A percentile compares a stretch with the other conserved stretches of the same genome.
These are phyloP conservation scores for Kurtzmaniella quercitrusa DNA, from an alignment of 1,139 yeast species.

Conservation along the genomic window DNA sequence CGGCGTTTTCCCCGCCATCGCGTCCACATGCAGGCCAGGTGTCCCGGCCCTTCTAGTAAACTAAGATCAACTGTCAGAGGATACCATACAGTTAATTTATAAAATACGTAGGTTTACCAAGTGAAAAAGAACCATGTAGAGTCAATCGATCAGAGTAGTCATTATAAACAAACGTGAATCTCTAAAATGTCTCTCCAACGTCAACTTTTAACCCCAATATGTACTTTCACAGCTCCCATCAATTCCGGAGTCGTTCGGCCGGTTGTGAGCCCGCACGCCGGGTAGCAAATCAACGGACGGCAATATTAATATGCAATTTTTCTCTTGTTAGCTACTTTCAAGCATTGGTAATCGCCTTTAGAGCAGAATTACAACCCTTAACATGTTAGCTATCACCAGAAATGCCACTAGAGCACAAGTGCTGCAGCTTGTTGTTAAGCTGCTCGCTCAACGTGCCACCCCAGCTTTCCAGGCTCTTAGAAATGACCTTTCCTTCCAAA, in stretches of 20 bases:
- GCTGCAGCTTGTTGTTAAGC: conserved; percentile 3
- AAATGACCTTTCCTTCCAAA: conserved; percentile 15
- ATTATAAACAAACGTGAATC: too few relatives aligned
- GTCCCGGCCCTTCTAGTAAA: neutral
- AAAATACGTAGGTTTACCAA: too few relatives aligned
- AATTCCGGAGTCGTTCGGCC: neutral
- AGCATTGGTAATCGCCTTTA: neutral
- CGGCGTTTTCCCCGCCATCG: conserved; percentile 1
- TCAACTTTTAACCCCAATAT: too few relatives aligned
- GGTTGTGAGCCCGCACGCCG: conserved; percentile 4
- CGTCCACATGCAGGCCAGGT: neutral
- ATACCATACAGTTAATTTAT: too few relatives aligned
- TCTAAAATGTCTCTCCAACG: too few relatives aligned
- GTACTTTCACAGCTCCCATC: neutral
- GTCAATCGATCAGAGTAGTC: too few relatives aligned
- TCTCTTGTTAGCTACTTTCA: neutral
- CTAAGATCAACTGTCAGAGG: neutral
- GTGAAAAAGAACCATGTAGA: neutral
- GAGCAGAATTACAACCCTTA: neutral
- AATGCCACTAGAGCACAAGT: conserved; percentile 5
- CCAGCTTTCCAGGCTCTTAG: conserved; percentile 4
- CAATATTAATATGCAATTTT: conserved; percentile 2
- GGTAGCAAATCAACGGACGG: conserved; percentile 6
- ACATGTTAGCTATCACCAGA: conserved; percentile 6
- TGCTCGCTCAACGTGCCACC: conserved; percentile 6